Evolutionary conservation across 139 green algal species (phyloP).

Genomic region (Coelastrella sp.): DNA sequence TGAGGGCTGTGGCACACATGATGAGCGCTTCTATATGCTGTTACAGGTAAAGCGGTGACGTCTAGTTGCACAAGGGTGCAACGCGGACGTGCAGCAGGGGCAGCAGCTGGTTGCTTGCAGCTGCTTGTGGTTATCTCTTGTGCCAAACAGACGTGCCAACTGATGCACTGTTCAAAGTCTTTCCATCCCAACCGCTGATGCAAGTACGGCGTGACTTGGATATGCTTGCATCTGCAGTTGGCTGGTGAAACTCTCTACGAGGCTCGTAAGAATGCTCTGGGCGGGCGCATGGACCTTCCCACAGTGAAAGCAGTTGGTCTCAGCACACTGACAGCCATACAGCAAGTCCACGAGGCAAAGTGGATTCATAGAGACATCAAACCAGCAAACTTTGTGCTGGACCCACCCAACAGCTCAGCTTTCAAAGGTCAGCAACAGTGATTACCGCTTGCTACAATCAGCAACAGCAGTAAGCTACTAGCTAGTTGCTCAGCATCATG

Average conservation of each 20-base stretch:
- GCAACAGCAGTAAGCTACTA: no score
- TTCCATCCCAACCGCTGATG: background rate
- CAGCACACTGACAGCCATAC: slow-evolving; percentile 70
- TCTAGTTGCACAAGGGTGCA: background rate
- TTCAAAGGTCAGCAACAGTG: slow-evolving; percentile 37
- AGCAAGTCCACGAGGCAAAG: slow-evolving; percentile 73
- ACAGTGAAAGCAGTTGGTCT: slow-evolving; percentile 55
- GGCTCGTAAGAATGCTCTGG: slow-evolving; percentile 50
- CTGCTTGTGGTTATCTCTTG: background rate
- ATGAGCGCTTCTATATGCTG: slow-evolving; percentile 80
- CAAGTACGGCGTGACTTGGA: background rate
- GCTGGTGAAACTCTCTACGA: slow-evolving; percentile 84
- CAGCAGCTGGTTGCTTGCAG: background rate
- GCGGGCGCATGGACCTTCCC: slow-evolving; percentile 53
- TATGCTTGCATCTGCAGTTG: slow-evolving; percentile 55
- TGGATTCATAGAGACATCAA: slow-evolving; percentile 90
- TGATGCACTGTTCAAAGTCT: background rate
- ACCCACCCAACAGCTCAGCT: slow-evolving; percentile 45
- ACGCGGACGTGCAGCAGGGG: background rate
- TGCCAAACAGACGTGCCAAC: background rate
- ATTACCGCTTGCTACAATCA: no score
- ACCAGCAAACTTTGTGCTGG: slow-evolving; percentile 85
- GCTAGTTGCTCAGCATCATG: no score
- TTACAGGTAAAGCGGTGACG: slow-evolving; percentile 72
- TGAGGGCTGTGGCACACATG: slow-evolving; percentile 53